Conservation (phyloP, 208 protist species). For the Leishmania lainsoni region DNA sequence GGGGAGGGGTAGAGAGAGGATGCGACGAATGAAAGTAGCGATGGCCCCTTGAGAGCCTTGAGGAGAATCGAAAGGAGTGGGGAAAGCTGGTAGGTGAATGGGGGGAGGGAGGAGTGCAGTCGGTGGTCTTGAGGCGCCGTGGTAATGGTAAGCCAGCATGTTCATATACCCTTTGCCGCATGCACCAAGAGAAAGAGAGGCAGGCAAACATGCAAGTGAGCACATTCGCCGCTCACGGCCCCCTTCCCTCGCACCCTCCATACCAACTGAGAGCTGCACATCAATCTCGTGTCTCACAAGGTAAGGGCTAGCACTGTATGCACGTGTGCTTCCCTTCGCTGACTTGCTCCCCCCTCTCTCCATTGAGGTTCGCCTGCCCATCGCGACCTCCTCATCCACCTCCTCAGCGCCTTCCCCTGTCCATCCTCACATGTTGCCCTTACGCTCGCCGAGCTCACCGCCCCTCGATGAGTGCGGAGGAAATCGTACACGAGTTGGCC, state of each 20-base stretch:
- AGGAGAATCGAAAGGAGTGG: no score
- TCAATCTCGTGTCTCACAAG: neutral
- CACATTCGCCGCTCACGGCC: neutral
- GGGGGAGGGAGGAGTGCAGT: neutral
- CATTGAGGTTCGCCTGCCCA: neutral
- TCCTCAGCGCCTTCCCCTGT: neutral
- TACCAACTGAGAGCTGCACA: neutral
- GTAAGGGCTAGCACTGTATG: neutral
- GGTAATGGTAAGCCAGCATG: neutral
- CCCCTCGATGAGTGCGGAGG: neutral
- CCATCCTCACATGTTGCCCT: neutral
- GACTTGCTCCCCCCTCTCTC: neutral
- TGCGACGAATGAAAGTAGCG: neutral
- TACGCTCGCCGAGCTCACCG: neutral
- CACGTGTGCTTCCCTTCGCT: neutral
- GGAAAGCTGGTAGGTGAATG: no score
- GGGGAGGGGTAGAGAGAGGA: neutral
- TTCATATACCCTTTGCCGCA: neutral
- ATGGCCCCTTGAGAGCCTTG: no score
- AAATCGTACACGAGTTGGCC: neutral
- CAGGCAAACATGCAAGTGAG: neutral
- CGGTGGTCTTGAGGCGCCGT: neutral
- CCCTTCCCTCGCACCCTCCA: neutral
- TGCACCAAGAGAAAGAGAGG: slow-evolving; percentile 1
- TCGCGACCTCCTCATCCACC: neutral